Percentiles rank a stretch among this genome's conserved stretches.
These are phyloP conservation scores for Penicillium brasilianum DNA, from an alignment of 2,329 filamentous ascomycete genomes.

Conservation along the genomic window DNA sequence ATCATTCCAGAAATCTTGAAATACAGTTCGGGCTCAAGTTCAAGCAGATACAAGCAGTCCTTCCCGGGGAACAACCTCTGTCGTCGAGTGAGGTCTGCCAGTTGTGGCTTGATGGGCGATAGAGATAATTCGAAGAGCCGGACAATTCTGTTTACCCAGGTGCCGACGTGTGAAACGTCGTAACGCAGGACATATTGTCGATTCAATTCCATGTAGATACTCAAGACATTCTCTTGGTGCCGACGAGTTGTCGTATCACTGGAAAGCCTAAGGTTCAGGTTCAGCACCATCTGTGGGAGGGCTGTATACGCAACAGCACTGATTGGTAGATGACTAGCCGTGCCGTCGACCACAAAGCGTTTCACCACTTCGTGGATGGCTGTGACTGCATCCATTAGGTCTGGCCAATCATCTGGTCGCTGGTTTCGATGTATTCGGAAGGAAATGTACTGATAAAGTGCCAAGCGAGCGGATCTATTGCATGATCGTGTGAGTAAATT, in stretches of 20 bases:
- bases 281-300: constrained; percentile 3
- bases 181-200: constrained; percentile 5
- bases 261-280: constrained; percentile 1
- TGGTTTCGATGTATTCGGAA: constrained; percentile 5
- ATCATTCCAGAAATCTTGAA: constrained; percentile 9
- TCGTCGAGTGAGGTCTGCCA: background rate
- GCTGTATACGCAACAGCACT: constrained; percentile 5
- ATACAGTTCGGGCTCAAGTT: constrained; percentile 5
- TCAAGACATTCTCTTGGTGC: background rate
- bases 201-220: constrained; percentile 5
- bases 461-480: constrained; percentile 1
- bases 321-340: constrained; percentile 5
- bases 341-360: constrained; percentile 3
- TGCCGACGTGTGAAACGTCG: constrained; percentile 4
- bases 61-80: constrained; percentile 1
- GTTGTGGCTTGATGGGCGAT: constrained; percentile 6
- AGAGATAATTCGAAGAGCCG: background rate
- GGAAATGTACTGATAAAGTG: constrained; percentile 6
- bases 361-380: constrained; percentile 6
- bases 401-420: constrained; percentile 7
- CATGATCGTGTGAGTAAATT: background rate
- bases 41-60: constrained; percentile 1
- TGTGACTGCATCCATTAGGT: constrained; percentile 5
- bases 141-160: constrained; percentile 5
- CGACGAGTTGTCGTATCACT: background rate